A percentile compares a stretch with the other conserved stretches of the same genome.
These are phyloP conservation scores for Panicum virgatum DNA, from an alignment of 202 grass and related monocot species.

Conservation along the genomic window DNA sequence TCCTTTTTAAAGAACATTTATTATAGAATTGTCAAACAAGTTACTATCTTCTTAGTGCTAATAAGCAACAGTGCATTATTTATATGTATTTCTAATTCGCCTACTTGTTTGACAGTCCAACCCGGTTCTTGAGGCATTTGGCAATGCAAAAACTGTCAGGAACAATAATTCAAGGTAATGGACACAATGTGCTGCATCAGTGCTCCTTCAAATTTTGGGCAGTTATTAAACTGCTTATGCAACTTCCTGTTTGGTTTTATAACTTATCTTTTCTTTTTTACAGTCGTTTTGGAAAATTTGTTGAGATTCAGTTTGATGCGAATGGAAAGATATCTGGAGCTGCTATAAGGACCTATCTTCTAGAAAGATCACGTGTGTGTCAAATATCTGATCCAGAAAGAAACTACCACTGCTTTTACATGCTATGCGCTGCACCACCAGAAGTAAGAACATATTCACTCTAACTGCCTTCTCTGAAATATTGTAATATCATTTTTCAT, in stretches of 20 bases:
- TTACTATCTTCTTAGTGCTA: constrained; percentile 5
- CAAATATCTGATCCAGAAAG: constrained; percentile 98
- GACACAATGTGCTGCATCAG: constrained; percentile 8
- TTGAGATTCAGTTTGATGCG: constrained; percentile 97
- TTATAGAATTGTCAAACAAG: neutral
- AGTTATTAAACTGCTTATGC: constrained; percentile 6
- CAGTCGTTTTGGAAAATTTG: constrained; percentile 99
- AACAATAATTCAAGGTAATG: constrained; percentile 98
- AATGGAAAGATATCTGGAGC: constrained; percentile 87
- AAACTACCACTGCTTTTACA: constrained; percentile 99
- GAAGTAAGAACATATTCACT: constrained; percentile 55
- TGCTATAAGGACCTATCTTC: constrained; percentile 94
- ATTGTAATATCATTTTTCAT: constrained; percentile 15
- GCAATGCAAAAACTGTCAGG: constrained; percentile 95
- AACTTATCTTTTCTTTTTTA: constrained; percentile 39
- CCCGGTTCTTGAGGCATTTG: constrained; percentile 98
- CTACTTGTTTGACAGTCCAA: constrained; percentile 78
- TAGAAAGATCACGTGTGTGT: constrained; percentile 98
- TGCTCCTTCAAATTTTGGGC: constrained; percentile 21
- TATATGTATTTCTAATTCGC: constrained; percentile 23
- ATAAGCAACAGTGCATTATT: constrained; percentile 2
- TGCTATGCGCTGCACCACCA: constrained; percentile 81
- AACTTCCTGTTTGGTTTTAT: constrained; percentile 2
- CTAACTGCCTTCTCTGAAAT: constrained; percentile 16
- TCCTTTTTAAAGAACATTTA: neutral